Base-by-base conservation (phyloP, 139 green algal genomes). In the Tetradesmus obliquus region DNA sequence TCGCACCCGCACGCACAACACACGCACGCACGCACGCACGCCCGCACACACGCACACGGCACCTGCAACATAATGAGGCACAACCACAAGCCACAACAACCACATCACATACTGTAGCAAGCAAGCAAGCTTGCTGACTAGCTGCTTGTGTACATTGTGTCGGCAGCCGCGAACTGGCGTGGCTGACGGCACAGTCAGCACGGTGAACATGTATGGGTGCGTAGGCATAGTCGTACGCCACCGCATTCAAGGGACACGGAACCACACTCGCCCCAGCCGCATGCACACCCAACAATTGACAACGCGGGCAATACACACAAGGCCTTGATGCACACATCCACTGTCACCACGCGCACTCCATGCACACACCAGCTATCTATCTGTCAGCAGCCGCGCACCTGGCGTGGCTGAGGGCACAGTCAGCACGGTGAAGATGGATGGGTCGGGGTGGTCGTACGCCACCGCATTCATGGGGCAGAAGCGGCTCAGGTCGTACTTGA, bases 391-490 rank as follows among this genome's bases (percentile, higher is more conserved):
- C 54, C 13, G 2, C 71, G 57, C 12, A 95, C 95, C 95, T 90
- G 95, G 95, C 8, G 91, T 90, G 13, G 89, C 15, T 15, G 96
- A 97, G 17, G 96, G 96, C 66, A 95, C 96, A 6, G 97, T 99
- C 62, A 99, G 94, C 58, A 99, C 97, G 3, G 98, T 99, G 97
- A 99, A 99, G 88, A 99, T 99, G 90, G 95, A 98, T 24, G 98
- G 98, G 93, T 99, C 98, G 2, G 95, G 94, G 91, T 98, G 97
- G 55, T 95, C 92, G 83, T 93, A 94, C 3, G 82, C 72, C 7
- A 95, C 92, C 3, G 94, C 87, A 86, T 98, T 98, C 32, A 99
- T 93, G 66, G 97, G 97, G 92, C 95, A 98, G 94, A 98, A 98
- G 55, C 90, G 95, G 17, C 90, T 92, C 32, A 95, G 82, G 88